Conservation (phyloP, 345 rosid genomes). For the Eucalyptus microcorys region DNA sequence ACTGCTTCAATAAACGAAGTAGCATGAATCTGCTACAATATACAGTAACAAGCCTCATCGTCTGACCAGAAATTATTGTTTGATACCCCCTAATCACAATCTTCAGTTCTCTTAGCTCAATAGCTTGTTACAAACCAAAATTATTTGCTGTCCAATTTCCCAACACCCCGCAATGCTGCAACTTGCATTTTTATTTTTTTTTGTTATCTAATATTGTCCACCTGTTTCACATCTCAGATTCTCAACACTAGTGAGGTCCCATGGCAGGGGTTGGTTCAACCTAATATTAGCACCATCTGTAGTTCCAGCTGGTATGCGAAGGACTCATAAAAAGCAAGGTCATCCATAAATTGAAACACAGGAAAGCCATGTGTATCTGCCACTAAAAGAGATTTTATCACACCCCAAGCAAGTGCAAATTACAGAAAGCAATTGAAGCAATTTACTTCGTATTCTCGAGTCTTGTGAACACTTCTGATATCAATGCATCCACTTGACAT, state of each 20-base stretch:
- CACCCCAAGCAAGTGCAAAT: background rate
- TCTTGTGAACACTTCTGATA: background rate
- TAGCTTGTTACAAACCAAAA: background rate
- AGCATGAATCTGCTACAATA: background rate
- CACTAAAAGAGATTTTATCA: background rate
- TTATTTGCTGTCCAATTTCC: background rate
- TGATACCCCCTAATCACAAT: background rate
- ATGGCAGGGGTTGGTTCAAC: background rate
- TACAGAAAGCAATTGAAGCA: background rate
- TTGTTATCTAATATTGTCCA: background rate
- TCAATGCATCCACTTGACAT: background rate
- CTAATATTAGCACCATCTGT: background rate
- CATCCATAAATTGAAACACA: background rate
- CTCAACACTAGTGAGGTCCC: background rate
- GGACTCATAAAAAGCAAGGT: background rate
- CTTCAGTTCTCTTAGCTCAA: background rate
- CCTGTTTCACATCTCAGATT: background rate
- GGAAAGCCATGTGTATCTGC: background rate
- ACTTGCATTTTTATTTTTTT: background rate
- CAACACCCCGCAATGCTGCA: background rate
- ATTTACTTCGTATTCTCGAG: background rate
- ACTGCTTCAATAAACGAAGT: background rate
- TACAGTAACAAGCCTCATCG: background rate
- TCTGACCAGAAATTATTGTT: background rate
- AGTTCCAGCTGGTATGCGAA: background rate